Conservation (phyloP, 768 basidiomycete genomes). For the Phylloporus sp. region DNA sequence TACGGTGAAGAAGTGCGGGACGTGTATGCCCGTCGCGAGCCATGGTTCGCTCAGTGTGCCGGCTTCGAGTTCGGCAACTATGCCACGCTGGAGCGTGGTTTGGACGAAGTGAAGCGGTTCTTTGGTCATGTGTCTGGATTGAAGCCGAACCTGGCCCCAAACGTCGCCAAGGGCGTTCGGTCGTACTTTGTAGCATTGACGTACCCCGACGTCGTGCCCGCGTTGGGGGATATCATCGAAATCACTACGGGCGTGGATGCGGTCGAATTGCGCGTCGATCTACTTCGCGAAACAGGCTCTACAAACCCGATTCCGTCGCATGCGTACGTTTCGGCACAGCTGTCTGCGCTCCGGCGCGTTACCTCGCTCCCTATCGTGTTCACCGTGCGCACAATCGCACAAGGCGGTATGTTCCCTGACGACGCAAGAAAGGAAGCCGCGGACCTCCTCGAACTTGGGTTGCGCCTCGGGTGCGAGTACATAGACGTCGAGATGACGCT, state of each 20-base stretch:
- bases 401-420: slow-evolving; percentile 92
- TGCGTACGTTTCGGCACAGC: slow-evolving; percentile 73
- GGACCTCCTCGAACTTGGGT: slow-evolving; percentile 69
- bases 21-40: slow-evolving; percentile 76
- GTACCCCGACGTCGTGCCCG: slow-evolving; percentile 78
- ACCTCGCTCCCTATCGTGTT: slow-evolving; percentile 86
- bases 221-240: slow-evolving; percentile 62
- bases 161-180: slow-evolving; percentile 47
- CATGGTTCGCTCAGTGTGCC: slow-evolving; percentile 82
- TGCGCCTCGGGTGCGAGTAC: slow-evolving; percentile 86
- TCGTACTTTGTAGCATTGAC: slow-evolving; percentile 93
- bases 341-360: slow-evolving; percentile 69
- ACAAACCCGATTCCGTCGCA: slow-evolving; percentile 56
- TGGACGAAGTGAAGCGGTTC: slow-evolving; percentile 68
- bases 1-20: slow-evolving; percentile 84
- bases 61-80: slow-evolving; percentile 82
- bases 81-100: slow-evolving; percentile 37
- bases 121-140: slow-evolving; percentile 83
- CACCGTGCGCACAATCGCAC: slow-evolving; percentile 81
- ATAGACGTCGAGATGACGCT: slow-evolving; percentile 86
- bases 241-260: slow-evolving; percentile 85
- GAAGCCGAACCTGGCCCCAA: slow-evolving; percentile 56
- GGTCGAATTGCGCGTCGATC: slow-evolving; percentile 89
- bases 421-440: slow-evolving; percentile 64
- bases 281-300: slow-evolving; percentile 56